Base-by-base conservation (phyloP, 2,329 filamentous ascomycete genomes). In the Trichoderma afroharzianum region DNA sequence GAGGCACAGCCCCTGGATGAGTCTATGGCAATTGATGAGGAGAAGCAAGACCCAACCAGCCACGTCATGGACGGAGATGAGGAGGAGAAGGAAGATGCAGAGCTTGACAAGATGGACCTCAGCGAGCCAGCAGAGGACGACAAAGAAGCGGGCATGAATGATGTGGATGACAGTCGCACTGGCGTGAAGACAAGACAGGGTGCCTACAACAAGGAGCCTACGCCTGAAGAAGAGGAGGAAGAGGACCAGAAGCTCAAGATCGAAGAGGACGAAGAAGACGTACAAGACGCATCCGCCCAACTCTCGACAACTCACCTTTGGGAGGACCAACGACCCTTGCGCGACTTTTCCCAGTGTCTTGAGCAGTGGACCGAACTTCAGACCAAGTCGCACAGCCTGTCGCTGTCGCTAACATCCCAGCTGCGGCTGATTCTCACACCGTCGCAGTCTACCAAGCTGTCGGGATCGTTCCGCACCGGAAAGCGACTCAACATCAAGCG, bases 401-500 rank as follows among this genome's bases (percentile, higher is more conserved):
- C 96, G 0, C 88, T 97, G 71, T 91, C 94, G 2, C 86, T 99
- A 15, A 97, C 95, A 1, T 96, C 97, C 74, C 96, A 98, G 79
- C 91, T 99, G 21, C 94, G 96, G 30, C 90, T 99, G 15, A 98
- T 99, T 77, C 91, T 99, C 50, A 93, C 93, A 0, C 96, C 97
- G 0, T 98, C 95, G 0, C 91, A 97, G 68, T 95, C 95, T 1
- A 98, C 96, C 47, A 99, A 98, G 79, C 92, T 99, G 73, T 95
- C 95, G 2, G 96, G 96, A 57, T 94, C 97, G 76, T 98, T 97
- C 88, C 93, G 96, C 76, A 99, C 96, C 0, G 96, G 96, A 74
- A 99, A 99, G 81, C 92, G 96, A 0, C 93, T 99, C 77, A 99
- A 98, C 82, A 97, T 99, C 85, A 98, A 98, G 83, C 94, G 95